Evolutionary conservation across 2,329 filamentous ascomycete genomes (phyloP).

Genomic region (Penicillium brevicompactum): DNA sequence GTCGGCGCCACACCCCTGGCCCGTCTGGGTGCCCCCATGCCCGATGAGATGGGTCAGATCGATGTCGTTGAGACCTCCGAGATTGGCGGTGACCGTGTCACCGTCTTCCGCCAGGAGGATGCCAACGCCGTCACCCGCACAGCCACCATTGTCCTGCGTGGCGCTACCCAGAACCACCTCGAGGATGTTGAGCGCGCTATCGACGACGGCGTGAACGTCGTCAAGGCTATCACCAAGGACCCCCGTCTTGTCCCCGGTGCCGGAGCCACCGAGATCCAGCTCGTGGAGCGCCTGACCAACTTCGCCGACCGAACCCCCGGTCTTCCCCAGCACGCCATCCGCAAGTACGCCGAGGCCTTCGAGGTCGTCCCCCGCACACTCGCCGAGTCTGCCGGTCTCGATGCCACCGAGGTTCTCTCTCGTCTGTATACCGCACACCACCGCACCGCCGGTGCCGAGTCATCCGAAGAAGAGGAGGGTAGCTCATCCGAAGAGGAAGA

Average conservation of each 20-base stretch:
- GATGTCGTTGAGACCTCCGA: constrained; percentile 96
- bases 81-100: constrained; percentile 96
- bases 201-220: constrained; percentile 96
- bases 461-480: constrained; percentile 37
- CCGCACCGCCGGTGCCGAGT: constrained; percentile 38
- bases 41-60: constrained; percentile 96
- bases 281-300: constrained; percentile 87
- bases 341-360: constrained; percentile 96
- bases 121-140: constrained; percentile 82
- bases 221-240: constrained; percentile 97
- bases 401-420: constrained; percentile 95
- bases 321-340: constrained; percentile 92
- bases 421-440: constrained; percentile 91
- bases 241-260: constrained; percentile 88
- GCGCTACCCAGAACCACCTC: constrained; percentile 96
- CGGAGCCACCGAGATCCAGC: constrained; percentile 90
- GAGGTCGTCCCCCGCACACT: constrained; percentile 94
- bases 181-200: constrained; percentile 97
- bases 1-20: constrained; percentile 96
- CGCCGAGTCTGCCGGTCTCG: constrained; percentile 91
- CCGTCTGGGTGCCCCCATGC: constrained; percentile 94
- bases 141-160: constrained; percentile 88
- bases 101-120: constrained; percentile 92
- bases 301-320: constrained; percentile 92
- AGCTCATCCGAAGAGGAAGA: constrained; percentile 61